Evolutionary conservation across 768 basidiomycete species (phyloP).

Genomic region (Xerocomellus amylosporus): DNA sequence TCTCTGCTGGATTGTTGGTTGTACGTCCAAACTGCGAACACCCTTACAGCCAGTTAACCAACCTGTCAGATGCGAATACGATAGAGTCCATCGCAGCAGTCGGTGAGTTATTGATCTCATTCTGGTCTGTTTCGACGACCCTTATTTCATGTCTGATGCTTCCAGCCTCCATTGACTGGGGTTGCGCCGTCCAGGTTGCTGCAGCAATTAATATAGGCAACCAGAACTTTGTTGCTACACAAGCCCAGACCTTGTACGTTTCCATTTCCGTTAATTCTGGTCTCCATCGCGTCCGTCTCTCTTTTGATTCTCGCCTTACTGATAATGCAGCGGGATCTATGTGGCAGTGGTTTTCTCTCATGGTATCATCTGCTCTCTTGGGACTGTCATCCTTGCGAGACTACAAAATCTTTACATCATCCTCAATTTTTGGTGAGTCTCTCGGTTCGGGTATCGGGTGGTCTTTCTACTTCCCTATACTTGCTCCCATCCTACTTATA

Average conservation of each 20-base stretch:
- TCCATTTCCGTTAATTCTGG: background rate
- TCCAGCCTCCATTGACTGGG: slow-evolving; percentile 63
- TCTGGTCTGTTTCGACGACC: background rate
- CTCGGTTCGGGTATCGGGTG: background rate
- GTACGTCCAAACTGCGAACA: slow-evolving; percentile 34
- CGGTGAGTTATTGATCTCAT: slow-evolving; percentile 18
- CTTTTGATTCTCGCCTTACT: background rate
- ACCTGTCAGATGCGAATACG: slow-evolving; percentile 46
- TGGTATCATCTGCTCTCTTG: slow-evolving; percentile 63
- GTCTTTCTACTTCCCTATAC: background rate
- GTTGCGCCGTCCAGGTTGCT: slow-evolving; percentile 60
- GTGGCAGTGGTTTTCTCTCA: slow-evolving; percentile 59
- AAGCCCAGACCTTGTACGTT: slow-evolving; percentile 44
- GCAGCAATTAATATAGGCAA: slow-evolving; percentile 59
- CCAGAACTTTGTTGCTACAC: slow-evolving; percentile 38
- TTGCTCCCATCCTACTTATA: background rate
- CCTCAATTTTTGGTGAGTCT: slow-evolving; percentile 63
- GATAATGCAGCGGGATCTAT: slow-evolving; percentile 56
- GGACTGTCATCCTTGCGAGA: slow-evolving; percentile 61
- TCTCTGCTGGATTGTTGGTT: slow-evolving; percentile 68
- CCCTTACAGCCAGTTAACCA: background rate
- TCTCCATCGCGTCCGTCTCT: background rate
- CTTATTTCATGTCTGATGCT: background rate
- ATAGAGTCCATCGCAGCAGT: slow-evolving; percentile 47
- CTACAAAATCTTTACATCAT: slow-evolving; percentile 68